phyloP scores from a whole-genome alignment of 2,329 filamentous ascomycete species.

The Sporothrix protearum region DNA sequence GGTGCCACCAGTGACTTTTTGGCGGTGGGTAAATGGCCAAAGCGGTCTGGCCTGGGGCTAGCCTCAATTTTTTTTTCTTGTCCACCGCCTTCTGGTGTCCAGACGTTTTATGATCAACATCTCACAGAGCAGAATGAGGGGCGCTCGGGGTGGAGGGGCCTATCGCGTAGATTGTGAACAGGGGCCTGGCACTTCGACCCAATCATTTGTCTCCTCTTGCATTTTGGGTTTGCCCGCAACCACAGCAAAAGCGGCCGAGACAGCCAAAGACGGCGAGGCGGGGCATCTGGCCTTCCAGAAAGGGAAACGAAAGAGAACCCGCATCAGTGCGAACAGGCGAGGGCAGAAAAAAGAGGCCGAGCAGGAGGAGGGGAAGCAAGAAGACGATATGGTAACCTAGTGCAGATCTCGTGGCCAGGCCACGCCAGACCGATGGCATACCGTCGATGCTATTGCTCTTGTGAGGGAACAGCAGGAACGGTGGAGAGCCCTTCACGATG shows the following conservation, averaged over 20 bases:
- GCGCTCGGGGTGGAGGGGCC: not conserved
- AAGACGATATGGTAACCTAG: not conserved
- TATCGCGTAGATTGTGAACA: not conserved
- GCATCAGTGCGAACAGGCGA: not conserved
- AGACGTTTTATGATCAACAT: not conserved
- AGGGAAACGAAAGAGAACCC: conserved; percentile 3
- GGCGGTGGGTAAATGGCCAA: conserved; percentile 12
- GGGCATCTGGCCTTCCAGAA: conserved; percentile 2
- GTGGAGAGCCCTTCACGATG: not conserved
- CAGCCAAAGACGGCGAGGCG: not conserved
- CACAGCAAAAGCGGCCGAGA: not conserved
- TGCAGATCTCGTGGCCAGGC: not conserved
- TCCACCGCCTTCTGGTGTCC: not conserved
- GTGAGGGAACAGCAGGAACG: not conserved
- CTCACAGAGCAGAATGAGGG: conserved; percentile 6
- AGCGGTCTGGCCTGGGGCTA: conserved; percentile 10
- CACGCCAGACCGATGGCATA: not conserved
- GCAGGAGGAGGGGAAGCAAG: not conserved
- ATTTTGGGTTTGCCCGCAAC: not conserved
- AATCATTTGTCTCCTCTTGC: not conserved
- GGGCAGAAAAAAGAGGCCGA: not conserved
- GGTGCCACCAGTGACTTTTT: not conserved
- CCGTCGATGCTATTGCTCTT: not conserved
- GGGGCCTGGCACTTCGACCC: not conserved
- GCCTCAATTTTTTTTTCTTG: not conserved